Conservation (phyloP, 352 stramenopile species). For the Hyaloperonospora arabidopsidis region DNA sequence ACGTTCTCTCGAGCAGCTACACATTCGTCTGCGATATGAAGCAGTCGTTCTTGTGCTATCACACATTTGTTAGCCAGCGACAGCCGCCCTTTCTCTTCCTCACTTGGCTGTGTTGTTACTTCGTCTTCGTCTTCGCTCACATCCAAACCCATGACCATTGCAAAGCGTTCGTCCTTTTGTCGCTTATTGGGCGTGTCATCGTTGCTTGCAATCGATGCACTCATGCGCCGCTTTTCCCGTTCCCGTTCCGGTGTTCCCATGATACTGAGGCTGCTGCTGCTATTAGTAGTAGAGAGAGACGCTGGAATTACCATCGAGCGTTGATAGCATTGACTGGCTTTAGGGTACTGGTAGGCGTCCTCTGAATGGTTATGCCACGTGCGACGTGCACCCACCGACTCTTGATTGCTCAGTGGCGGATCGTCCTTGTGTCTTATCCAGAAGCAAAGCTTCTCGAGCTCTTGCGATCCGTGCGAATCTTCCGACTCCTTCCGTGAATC, state of each 20-base stretch:
- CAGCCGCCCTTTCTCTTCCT: background rate
- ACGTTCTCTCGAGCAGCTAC: conserved; percentile 13
- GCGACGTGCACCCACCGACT: conserved; percentile 41
- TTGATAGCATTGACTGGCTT: conserved; percentile 24
- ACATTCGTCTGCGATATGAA: conserved; percentile 27
- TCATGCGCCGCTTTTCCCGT: conserved; percentile 27
- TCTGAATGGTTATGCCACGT: conserved; percentile 36
- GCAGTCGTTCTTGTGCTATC: conserved; percentile 17
- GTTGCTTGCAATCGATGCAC: conserved; percentile 11
- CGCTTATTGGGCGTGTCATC: conserved; percentile 22
- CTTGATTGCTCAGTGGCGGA: conserved; percentile 30
- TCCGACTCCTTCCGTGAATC: too few relatives aligned
- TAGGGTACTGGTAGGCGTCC: conserved; percentile 48
- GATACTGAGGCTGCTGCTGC: background rate
- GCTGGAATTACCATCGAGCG: conserved; percentile 6
- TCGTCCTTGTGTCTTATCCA: conserved; percentile 61
- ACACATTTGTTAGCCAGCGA: conserved; percentile 1
- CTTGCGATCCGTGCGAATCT: background rate
- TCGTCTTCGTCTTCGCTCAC: conserved; percentile 9
- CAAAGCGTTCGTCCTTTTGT: conserved; percentile 20
- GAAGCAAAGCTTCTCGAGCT: conserved; percentile 51
- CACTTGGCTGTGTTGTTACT: conserved; percentile 1
- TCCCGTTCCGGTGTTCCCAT: conserved; percentile 17
- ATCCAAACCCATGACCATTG: conserved; percentile 4
- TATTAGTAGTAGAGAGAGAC: conserved; percentile 5